phyloP scores from a whole-genome alignment of 495 filamentous ascomycete species.

The Xylaria flabelliformis region DNA sequence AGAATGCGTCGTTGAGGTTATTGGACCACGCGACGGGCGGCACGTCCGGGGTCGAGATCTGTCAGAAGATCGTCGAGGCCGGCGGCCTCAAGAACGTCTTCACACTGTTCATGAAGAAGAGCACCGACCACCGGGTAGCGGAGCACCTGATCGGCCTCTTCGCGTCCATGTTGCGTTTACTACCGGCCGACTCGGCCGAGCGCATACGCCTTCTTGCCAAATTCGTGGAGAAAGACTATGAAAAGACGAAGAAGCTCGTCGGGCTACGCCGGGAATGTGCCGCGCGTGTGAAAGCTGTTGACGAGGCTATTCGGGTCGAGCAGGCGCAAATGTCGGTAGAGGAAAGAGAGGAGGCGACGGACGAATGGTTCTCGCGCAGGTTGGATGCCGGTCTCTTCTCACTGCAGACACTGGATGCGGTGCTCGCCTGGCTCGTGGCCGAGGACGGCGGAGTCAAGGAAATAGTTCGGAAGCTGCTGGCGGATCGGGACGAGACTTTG shows the following conservation, averaged over 20 bases:
- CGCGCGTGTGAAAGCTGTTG: constrained; percentile 66
- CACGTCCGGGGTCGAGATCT: constrained; percentile 60
- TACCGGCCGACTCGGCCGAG: constrained; percentile 79
- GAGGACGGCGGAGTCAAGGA: constrained; percentile 83
- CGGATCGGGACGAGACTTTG: constrained; percentile 70
- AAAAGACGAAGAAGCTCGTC: constrained; percentile 75
- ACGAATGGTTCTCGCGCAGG: constrained; percentile 80
- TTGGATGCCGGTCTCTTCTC: constrained; percentile 87
- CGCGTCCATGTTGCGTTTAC: constrained; percentile 76
- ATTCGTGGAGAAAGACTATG: constrained; percentile 93
- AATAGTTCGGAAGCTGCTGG: constrained; percentile 68
- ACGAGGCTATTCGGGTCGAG: constrained; percentile 70
- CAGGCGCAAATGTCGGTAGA: constrained; percentile 57
- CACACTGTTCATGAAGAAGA: constrained; percentile 88
- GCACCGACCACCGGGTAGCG: constrained; percentile 69
- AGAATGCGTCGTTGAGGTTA: constrained; percentile 74
- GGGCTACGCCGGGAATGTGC: constrained; percentile 75
- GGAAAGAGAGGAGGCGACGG: constrained; percentile 62
- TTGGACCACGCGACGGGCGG: constrained; percentile 84
- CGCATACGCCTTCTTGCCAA: constrained; percentile 88
- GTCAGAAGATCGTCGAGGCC: constrained; percentile 77
- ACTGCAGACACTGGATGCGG: constrained; percentile 84
- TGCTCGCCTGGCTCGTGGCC: constrained; percentile 90
- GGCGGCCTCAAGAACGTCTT: constrained; percentile 87
- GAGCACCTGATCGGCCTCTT: constrained; percentile 94